Evolutionary conservation across 2,329 filamentous ascomycete species (phyloP), one percentile per base, ranked within the genome.

Genomic region (Lecanicillium sp.): DNA sequence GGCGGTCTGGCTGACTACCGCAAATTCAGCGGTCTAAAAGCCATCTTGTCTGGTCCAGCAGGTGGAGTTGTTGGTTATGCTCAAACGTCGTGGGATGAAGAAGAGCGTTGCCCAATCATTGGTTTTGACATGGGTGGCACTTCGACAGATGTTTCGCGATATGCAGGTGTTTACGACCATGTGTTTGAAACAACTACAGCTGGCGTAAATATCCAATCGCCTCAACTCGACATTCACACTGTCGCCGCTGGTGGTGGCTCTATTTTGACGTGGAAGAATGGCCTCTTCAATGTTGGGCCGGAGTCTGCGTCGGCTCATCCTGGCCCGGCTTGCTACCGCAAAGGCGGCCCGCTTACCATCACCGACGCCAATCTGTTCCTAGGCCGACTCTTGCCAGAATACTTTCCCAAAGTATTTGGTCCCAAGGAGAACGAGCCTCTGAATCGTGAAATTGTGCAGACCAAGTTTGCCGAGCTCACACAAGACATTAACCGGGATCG

Each of bases 161-260:
- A 83, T 47, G 78, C 54, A 3, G 63, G 64, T 2, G 53, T 54
- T 2, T 60, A 60, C 22, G 63, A 64, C 19, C 62, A 67, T 33
- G 54, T 64, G 0, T 86, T 88, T 44, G 83, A 87, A 51, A 86
- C 82, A 0, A 86, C 81, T 0, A 87, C 82, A 0, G 84, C 85
- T 0, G 85, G 84, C 11, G 78, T 89, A 2, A 81, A 82, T 2
- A 85, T 89, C 9, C 83, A 88, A 45, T 82, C 78, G 1, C 84
- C 85, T 0, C 84, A 89, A 52, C 70, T 89, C 2, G 84, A 89
- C 49, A 88, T 90, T 54, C 85, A 86, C 54, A 90, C 85, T 2
- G 83, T 88, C 4, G 83, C 83, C 17, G 82, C 83, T 6, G 83
- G 83, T 14, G 83, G 83, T 43, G 80, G 81, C n/a, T 82, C 76